Evolutionary conservation across 768 basidiomycete species (phyloP), one percentile per base, ranked within the genome.

Genomic region (Paxillus ammoniavirescens): DNA sequence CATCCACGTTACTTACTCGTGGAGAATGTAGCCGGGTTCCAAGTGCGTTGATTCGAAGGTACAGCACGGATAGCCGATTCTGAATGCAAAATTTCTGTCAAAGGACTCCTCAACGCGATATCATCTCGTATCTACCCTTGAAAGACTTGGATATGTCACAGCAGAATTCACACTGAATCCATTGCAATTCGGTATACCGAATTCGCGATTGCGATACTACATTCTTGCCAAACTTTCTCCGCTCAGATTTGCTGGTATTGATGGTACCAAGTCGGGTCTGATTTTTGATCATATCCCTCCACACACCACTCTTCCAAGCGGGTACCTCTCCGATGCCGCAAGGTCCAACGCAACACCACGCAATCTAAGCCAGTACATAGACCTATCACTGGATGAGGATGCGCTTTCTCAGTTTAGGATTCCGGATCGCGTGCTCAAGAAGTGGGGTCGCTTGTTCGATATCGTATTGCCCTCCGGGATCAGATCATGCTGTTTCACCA

Each of bases 21-120:
- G 8, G 91, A 92, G 64, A 92, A 92, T 59, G 91, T 93, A 4
- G 87, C 84, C 9, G 89, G 89, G 8, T 92, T 92, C 59, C 87
- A 90, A 82, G 90, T 89, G 65, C 61, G 67, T 68, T 45, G 38
- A 31, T 23, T 59, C 53, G 53, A 47, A 47, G 18, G 21, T 12
- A 44, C 13, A 21, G 6, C 13, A 8, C 12, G 10, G 53, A 45
- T 8, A 21, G 43, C 36, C 36, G 35, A 30, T 30, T 10, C 42
- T 63, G 31, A 66, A 56, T 37, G 38, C 45, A 42, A n/a, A 28
- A 36, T 50, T 33, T 13, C 28, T 50, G 10, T 43, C 15, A 47
- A 65, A 93, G 90, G 72, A 73, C 8, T 92, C 90, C 2, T 79
- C 67, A 23, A 89, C 89, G 4, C 79, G 87, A 40, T 66, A 72